These are phyloP conservation scores for Colletotrichum australisinense DNA, from an alignment of 2,329 filamentous ascomycete genomes.

Conservation along the genomic window DNA sequence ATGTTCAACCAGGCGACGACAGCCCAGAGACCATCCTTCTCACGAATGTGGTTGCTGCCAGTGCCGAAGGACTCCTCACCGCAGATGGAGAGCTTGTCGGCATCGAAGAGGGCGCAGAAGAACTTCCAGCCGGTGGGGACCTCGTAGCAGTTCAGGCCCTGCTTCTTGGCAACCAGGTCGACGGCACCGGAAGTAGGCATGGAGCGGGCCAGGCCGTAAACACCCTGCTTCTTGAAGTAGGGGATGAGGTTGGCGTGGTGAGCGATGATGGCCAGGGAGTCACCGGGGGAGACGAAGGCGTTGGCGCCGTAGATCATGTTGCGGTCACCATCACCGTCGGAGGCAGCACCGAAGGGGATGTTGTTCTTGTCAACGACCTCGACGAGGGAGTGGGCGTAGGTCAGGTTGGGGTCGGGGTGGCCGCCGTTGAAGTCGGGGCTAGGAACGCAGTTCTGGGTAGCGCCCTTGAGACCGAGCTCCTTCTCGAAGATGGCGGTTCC, in stretches of 20 bases:
- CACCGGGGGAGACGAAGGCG: conserved; percentile 94
- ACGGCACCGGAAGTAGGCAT: conserved; percentile 98
- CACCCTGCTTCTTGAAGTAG: conserved; percentile 97
- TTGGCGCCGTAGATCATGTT: conserved; percentile 99
- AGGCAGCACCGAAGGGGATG: conserved; percentile 96
- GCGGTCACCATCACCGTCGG: conserved; percentile 96
- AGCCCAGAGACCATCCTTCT: conserved; percentile 99
- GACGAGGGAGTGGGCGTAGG: conserved; percentile 94
- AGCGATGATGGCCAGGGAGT: conserved; percentile 97
- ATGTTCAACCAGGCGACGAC: conserved; percentile 99
- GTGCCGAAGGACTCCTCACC: conserved; percentile 99
- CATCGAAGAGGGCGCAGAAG: conserved; percentile 96
- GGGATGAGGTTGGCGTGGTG: conserved; percentile 97
- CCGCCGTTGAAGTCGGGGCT: conserved; percentile 96
- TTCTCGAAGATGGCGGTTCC: conserved; percentile 94
- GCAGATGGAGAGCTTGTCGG: conserved; percentile 96
- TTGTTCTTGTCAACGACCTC: conserved; percentile 91
- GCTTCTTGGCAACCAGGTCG: conserved; percentile 94
- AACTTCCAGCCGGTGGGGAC: conserved; percentile 99
- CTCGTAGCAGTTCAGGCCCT: conserved; percentile 92
- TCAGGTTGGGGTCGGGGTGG: conserved; percentile 97
- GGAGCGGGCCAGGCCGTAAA: conserved; percentile 93
- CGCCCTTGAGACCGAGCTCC: conserved; percentile 84
- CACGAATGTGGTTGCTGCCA: conserved; percentile 97
- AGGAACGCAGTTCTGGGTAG: conserved; percentile 91